These are phyloP conservation scores for Penicillium brevicompactum DNA, from an alignment of 2,329 filamentous ascomycete genomes.

Conservation along the genomic window DNA sequence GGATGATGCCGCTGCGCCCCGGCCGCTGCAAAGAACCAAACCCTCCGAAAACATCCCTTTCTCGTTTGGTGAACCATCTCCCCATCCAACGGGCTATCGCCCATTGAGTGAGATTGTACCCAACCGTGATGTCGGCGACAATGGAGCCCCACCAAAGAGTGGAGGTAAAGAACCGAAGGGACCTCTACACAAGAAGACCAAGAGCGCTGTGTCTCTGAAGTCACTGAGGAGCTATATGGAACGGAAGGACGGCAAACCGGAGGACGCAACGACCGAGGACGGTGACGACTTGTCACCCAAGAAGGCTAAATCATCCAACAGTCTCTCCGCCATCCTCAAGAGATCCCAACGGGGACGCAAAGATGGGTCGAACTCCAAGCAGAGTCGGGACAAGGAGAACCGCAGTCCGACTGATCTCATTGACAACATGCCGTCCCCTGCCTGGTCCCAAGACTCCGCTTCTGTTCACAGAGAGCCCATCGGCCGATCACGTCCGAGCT, in stretches of 20 bases:
- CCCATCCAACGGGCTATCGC: conserved; percentile 37
- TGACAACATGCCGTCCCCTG: conserved; percentile 63
- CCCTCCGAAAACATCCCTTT: conserved; percentile 40
- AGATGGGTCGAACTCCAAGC: conserved; percentile 53
- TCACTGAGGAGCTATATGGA: conserved; percentile 51
- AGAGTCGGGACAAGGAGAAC: conserved; percentile 78
- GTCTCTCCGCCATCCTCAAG: conserved; percentile 74
- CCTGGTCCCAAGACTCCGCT: conserved; percentile 74
- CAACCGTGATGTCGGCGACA: conserved; percentile 37
- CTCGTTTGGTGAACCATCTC: conserved; percentile 54
- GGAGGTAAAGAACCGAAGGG: conserved; percentile 40
- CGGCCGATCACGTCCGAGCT: conserved; percentile 39
- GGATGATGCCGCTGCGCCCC: conserved; percentile 30
- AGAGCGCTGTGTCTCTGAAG: conserved; percentile 56
- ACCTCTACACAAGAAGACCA: conserved; percentile 55
- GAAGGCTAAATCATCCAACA: conserved; percentile 82
- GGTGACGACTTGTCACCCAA: conserved; percentile 52
- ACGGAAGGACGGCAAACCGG: conserved; percentile 44
- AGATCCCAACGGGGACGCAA: conserved; percentile 71
- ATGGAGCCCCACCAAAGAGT: conserved; percentile 36
- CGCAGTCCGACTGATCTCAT: conserved; percentile 59
- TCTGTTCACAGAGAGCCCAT: conserved; percentile 35
- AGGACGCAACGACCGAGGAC: conserved; percentile 34
- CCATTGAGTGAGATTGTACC: conserved; percentile 43
- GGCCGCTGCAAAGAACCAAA: conserved; percentile 42